A percentile compares a stretch with the other conserved stretches of the same genome.
These are phyloP conservation scores for Botrytis medusae DNA, from an alignment of 2,329 filamentous ascomycete genomes.

Conservation along the genomic window DNA sequence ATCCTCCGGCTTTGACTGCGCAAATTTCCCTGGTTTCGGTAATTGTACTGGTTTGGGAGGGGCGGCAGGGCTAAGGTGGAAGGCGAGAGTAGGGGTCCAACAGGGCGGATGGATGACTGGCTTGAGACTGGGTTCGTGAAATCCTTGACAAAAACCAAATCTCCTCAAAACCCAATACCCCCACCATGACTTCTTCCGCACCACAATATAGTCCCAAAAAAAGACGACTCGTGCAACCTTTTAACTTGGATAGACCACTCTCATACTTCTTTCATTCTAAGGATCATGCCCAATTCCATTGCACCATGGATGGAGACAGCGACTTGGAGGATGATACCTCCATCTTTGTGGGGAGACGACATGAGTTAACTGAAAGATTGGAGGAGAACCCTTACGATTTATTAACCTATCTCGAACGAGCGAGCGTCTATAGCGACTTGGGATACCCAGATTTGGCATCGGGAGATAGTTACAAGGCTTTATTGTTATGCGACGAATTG, in stretches of 20 bases:
- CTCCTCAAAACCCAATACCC: not conserved
- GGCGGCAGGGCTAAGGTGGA: not conserved
- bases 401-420: slow-evolving; percentile 67
- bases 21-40: not conserved
- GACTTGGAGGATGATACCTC: slow-evolving; percentile 32
- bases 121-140: not conserved
- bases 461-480: slow-evolving; percentile 84
- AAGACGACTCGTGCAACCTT: not conserved
- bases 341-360: slow-evolving; percentile 53
- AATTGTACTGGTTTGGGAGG: not conserved
- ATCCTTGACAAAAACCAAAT: slow-evolving; percentile 15
- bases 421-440: slow-evolving; percentile 67
- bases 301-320: slow-evolving; percentile 27
- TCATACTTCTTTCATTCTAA: slow-evolving; percentile 5
- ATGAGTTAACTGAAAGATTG: slow-evolving; percentile 57
- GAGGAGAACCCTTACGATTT: slow-evolving; percentile 57
- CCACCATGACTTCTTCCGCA: slow-evolving; percentile 13
- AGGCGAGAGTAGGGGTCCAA: not conserved
- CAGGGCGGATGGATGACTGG: not conserved
- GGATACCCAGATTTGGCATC: slow-evolving; percentile 88
- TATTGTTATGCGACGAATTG: slow-evolving; percentile 83
- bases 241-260: slow-evolving; percentile 14
- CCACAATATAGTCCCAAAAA: not conserved
- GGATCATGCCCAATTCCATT: slow-evolving; percentile 22
- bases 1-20: not conserved